Evolutionary conservation across 2,329 filamentous ascomycete species (phyloP).

Genomic region (Aspergillus quadricinctus): DNA sequence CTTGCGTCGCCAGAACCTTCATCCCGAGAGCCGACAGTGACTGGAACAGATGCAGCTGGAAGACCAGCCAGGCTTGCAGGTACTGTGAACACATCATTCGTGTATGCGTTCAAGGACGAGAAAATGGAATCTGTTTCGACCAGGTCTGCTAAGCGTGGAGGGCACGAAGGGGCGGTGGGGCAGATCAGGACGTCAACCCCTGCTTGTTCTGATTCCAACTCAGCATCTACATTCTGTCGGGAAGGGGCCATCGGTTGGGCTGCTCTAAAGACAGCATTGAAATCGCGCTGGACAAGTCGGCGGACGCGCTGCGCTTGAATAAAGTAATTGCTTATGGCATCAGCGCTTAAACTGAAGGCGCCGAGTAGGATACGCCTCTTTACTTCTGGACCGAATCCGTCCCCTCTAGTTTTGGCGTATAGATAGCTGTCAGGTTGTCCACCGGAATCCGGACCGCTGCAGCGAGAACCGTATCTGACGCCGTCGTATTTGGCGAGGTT

Average conservation of each 20-base stretch:
- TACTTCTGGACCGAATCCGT: conserved; percentile 79
- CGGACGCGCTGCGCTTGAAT: conserved; percentile 87
- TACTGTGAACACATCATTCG: conserved; percentile 94
- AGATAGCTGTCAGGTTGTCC: conserved; percentile 53
- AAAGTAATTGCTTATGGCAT: conserved; percentile 94
- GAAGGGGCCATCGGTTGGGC: conserved; percentile 58
- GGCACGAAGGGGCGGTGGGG: conserved; percentile 75
- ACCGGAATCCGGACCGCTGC: conserved; percentile 46
- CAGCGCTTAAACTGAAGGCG: conserved; percentile 82
- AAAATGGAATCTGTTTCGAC: conserved; percentile 16
- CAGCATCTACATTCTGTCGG: not conserved
- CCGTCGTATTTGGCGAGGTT: conserved; percentile 97
- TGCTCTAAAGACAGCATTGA: conserved; percentile 70
- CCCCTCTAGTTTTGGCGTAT: conserved; percentile 70
- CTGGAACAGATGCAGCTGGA: conserved; percentile 80
- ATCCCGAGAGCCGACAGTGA: conserved; percentile 35
- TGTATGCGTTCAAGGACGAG: conserved; percentile 67
- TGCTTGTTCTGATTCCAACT: conserved; percentile 3
- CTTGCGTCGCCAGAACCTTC: conserved; percentile 11
- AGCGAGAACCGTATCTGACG: conserved; percentile 75
- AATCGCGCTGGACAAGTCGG: conserved; percentile 77
- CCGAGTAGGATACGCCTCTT: conserved; percentile 82
- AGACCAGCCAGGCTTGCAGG: conserved; percentile 89
- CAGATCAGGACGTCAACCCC: conserved; percentile 78
- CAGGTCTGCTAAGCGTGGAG: conserved; percentile 62